Percentiles rank a stretch among this genome's conserved stretches.
Evolutionary conservation across 129 eudicot species (phyloP).

Genomic region (Glebionis coronaria): DNA sequence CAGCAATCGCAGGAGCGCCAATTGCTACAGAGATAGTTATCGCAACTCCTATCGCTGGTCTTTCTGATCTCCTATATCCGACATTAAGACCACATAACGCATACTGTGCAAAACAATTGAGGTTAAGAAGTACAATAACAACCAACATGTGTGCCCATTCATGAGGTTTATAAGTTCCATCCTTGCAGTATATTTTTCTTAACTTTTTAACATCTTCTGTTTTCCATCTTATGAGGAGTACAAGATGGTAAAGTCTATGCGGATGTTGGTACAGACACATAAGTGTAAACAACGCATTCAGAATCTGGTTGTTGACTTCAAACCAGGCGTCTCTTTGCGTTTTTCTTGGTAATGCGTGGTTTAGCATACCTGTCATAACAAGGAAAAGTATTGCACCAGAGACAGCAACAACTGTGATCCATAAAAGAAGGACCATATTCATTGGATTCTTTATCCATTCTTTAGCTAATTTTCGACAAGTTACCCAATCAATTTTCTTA

Average conservation of each 20-base stretch:
- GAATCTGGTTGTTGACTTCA: slow-evolving; percentile 92
- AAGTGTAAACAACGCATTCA: slow-evolving; percentile 84
- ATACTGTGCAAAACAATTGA: slow-evolving; percentile 92
- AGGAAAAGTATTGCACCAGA: slow-evolving; percentile 90
- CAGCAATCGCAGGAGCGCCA: slow-evolving; percentile 93
- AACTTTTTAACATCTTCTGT: slow-evolving; percentile 64
- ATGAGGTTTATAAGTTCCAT: slow-evolving; percentile 89
- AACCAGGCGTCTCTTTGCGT: slow-evolving; percentile 82
- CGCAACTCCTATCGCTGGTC: slow-evolving; percentile 88
- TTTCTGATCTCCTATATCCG: slow-evolving; percentile 67
- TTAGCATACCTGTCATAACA: slow-evolving; percentile 94
- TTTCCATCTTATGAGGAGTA: slow-evolving; percentile 77
- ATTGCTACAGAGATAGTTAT: slow-evolving; percentile 73
- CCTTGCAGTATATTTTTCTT: slow-evolving; percentile 75
- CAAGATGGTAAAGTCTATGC: slow-evolving; percentile 64
- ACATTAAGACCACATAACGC: slow-evolving; percentile 81
- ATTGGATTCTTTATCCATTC: slow-evolving; percentile 87
- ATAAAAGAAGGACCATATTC: slow-evolving; percentile 75
- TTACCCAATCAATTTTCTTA: slow-evolving; percentile 61
- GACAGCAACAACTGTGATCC: slow-evolving; percentile 79
- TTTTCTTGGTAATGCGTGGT: slow-evolving; percentile 67
- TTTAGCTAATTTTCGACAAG: slow-evolving; percentile 43
- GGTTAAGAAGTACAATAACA: slow-evolving; percentile 60
- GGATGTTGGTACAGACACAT: slow-evolving; percentile 96
- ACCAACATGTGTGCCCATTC: slow-evolving; percentile 98